Base-by-base conservation (phyloP, 2,329 filamentous ascomycete genomes). In the Ceratocystis diversiconidia region DNA sequence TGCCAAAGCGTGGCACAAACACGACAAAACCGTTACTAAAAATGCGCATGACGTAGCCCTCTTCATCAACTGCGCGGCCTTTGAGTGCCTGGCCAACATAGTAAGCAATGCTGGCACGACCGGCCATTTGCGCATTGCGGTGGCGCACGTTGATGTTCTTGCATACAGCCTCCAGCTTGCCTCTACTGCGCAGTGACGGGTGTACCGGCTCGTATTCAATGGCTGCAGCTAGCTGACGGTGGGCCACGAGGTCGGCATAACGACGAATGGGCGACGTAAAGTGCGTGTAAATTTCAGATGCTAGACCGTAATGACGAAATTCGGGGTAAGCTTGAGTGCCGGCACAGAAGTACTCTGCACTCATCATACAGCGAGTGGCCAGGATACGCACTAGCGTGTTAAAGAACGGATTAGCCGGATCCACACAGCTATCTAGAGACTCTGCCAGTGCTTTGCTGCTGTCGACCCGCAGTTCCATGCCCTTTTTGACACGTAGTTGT, bases 351-450 rank as follows among this genome's bases (percentile, higher is more conserved):
- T 99, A 99, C 76, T 99, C 94, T 68, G 94, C 94, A 64, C 90
- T 94, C 81, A 96, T 96, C 94, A 99, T 99, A 82, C 94, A 99
- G 25, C 94, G 87, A 7, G 94, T 99, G 8, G 94, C 94, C 79
- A 99, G 89, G 76, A 99, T 96, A 73, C 94, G 90, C 70, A 99
- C 87, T 28, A 99, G 85, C 1, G 92, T 99, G 81, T 99, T 99
- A 83, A 99, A 97, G 79, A 96, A 99, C 32, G 92, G 90, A 71
- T 97, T 89, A 8, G 79, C 74, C 0, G 85, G 76, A 72, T 96
- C 92, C 61, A 87, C 80, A 74, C 94, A 99, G 43, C 77, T 79
- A 75, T 99, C 94, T 0, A 99, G 83, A 19, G 90, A 95, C 75
- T 95, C 90, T 63, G 95, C 94, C 15, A 99, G 83, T n/a, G 92